These are phyloP conservation scores for Meyerozyma sp. DNA, from an alignment of 1,139 yeast species.

Conservation along the genomic window DNA sequence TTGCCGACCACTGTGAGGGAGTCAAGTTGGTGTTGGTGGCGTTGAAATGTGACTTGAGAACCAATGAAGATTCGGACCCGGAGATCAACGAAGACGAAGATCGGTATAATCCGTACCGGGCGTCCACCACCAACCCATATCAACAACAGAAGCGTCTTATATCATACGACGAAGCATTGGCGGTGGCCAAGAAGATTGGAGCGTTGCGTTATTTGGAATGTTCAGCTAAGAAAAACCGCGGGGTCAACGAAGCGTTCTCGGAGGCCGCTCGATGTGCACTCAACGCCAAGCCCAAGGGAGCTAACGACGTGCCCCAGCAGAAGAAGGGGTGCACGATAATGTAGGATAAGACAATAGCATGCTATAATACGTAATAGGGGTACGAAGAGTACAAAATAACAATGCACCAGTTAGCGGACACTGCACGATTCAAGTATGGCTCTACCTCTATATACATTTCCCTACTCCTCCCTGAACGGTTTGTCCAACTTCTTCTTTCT, in stretches of 20 bases:
- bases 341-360: not conserved
- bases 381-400: no score
- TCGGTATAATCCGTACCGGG: slow-evolving; percentile 29
- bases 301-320: not conserved
- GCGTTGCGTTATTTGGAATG: slow-evolving; percentile 87
- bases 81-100: slow-evolving; percentile 34
- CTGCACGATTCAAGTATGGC: no score
- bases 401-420: no score
- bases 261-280: slow-evolving; percentile 97
- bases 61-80: slow-evolving; percentile 31
- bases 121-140: slow-evolving; percentile 24
- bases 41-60: slow-evolving; percentile 86
- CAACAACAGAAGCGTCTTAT: slow-evolving; percentile 52
- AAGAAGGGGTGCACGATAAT: not conserved
- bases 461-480: slow-evolving; percentile 1
- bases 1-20: slow-evolving; percentile 94
- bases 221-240: slow-evolving; percentile 89
- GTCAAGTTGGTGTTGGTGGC: slow-evolving; percentile 93
- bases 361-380: not conserved
- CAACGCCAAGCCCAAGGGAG: slow-evolving; percentile 69
- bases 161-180: slow-evolving; percentile 75
- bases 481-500: slow-evolving; percentile 27
- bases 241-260: slow-evolving; percentile 94
- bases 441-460: slow-evolving; percentile 1
- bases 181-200: slow-evolving; percentile 81